Base-by-base conservation (phyloP, 2,329 filamentous ascomycete species). In the Sordariomycetes sp. region DNA sequence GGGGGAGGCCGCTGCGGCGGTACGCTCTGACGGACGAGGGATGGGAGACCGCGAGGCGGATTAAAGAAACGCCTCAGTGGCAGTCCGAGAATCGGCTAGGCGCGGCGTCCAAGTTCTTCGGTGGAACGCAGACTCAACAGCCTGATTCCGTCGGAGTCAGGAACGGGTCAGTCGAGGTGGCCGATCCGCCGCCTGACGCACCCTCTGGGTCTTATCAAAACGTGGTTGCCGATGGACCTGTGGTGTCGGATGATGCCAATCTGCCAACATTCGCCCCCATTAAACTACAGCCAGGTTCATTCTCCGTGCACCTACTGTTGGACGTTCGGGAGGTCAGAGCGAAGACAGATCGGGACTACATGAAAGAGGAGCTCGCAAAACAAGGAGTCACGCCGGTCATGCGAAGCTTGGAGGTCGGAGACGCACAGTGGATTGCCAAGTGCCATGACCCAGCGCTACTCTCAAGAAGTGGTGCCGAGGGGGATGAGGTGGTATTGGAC, bases 341-440 rank as follows among this genome's bases (percentile, higher is more conserved):
- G 6, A 79, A 74, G 42, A 81, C 70, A 19, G 82, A 90, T 47
- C 69, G 84, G 36, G 80, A 86, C 45, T 88, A 88, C 47, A 82
- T 90, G 51, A 72, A 82, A 45, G 72, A 81, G 16, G 76, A 86
- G 47, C 70, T 92, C 10, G 59, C 64, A 9, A 81, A 83, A 43
- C 75, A 71, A 42, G 79, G 77, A 1, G 68, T 82, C 14, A 66
- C 61, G 15, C 76, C 81, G 0, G 71, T 82, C 15, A 77, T 85
- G 53, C 73, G 82, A 14, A 66, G 73, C 5, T 62, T 90, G 21
- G 77, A 83, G 41, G 61, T 90, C 2, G 85, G 85, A 1, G 85
- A 92, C 48, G 76, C 75, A 0, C 70, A 86, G 39, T 92, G 85
- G 85, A 69, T 92, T 21, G 85, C 85, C 26, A 86, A 82, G 51